These are phyloP conservation scores for Candida mattraensis DNA, from an alignment of 805 yeast genomes.

Conservation along the genomic window DNA sequence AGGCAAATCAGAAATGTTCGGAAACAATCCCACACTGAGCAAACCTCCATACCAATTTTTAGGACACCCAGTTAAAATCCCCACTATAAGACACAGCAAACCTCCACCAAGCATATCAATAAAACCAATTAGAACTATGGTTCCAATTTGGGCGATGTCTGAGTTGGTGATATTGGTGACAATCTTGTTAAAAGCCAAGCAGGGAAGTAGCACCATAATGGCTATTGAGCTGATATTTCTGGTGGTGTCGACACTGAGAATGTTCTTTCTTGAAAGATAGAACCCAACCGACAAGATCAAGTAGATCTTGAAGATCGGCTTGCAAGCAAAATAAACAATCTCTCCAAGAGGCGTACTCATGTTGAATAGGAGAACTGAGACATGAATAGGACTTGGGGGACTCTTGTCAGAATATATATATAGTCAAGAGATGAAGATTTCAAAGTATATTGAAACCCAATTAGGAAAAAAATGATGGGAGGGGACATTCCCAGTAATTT, in stretches of 20 bases:
- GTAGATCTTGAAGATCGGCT: constrained; percentile 85
- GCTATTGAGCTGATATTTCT: constrained; percentile 69
- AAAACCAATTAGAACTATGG: constrained; percentile 50
- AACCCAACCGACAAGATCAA: constrained; percentile 69
- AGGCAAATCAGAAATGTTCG: constrained; percentile 81
- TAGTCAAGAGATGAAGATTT: neutral
- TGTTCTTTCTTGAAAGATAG: constrained; percentile 58
- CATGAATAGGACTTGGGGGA: no score
- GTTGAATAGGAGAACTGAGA: neutral
- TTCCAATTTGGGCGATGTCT: constrained; percentile 72
- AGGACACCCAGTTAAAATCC: constrained; percentile 59
- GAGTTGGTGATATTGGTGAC: constrained; percentile 63
- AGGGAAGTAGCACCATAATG: constrained; percentile 69
- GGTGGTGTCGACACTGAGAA: constrained; percentile 65
- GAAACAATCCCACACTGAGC: constrained; percentile 69
- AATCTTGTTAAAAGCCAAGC: constrained; percentile 71
- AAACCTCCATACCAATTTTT: constrained; percentile 73
- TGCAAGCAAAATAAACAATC: constrained; percentile 74
- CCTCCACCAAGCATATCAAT: constrained; percentile 48
- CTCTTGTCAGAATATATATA: no score
- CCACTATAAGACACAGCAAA: constrained; percentile 39
- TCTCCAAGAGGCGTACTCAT: constrained; percentile 46
- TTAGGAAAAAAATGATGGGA: no score
- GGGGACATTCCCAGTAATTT: no score
- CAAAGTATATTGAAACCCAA: neutral